Base-by-base conservation (phyloP, 257 asterid genomes). In the Prunella vulgaris region DNA sequence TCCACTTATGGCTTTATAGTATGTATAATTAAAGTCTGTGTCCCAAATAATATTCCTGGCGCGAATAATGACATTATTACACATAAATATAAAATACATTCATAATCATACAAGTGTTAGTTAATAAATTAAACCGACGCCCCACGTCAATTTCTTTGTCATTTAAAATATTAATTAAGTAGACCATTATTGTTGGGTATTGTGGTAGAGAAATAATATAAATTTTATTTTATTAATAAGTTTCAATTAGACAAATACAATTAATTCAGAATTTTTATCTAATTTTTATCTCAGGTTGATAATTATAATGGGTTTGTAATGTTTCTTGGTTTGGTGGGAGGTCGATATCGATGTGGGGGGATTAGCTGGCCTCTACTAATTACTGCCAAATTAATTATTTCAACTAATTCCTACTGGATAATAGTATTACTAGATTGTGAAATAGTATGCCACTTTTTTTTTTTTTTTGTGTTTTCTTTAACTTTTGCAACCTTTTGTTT, bases 281-380 rank as follows among this genome's bases (percentile, higher is more conserved):
- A 28, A 28, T 6, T 3, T 6, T 28, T 28, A 28, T 28, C 3
- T 28, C 3, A 3, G 5, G 3, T 6, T 28, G 3, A 6, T 0
- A 4, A 20, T 17, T 2, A 18, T 52, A 21, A 52, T 6, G 59
- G 27, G 59, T 51, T 20, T 25, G 62, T 13, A 56, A 13, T 56
- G 10, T 56, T 56, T 22, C 10, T 24, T 56, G 10, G 75, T 69
- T 79, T 44, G 87, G 87, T 84, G 72, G 62, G 74, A 76, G 68
- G 89, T 84, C 87, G 40, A 71, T 68, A 46, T 82, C 85, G 21
- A 56, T 5, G 1, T 21, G 46, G 74, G 28, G 75, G 64, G 73
- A 44, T 70, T 80, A 80, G 85, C 84, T 84, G 89, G 84, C 74
- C 52, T 81, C 84, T 68, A 81, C 74, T 61, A 46, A 46, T 46